Evolutionary conservation across 2,329 filamentous ascomycete species (phyloP), one percentile per base, ranked within the genome.

Genomic region (Simplicillium sp.): DNA sequence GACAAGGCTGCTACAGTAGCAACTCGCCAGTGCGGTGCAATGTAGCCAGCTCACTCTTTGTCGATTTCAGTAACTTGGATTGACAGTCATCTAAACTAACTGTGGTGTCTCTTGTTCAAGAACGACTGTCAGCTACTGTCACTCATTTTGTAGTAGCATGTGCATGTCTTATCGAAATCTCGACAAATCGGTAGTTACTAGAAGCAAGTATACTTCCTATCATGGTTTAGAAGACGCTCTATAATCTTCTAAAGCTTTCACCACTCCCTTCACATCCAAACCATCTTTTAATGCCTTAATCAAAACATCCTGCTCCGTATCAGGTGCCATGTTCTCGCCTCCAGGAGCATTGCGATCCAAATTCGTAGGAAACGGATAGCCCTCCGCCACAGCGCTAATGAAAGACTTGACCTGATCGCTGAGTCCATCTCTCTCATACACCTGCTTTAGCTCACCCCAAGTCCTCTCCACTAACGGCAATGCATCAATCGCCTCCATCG

Each of bases 291-390:
- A 49, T 0, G 58, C 70, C 39, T 56, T 59, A 3, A 63, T 36
- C 25, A 80, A 44, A 11, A 77, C 34, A 40, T 74, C 67, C 50
- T 77, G 70, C 57, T 80, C 75, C 45, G 70, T 77, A 50, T 70
- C 67, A 3, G 76, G 76, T 9, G 75, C 74, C 76, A 80, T 78
- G 0, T 70, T 75, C 34, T 68, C 68, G 1, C 67, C 67, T 25
- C 65, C 68, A 0, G 77, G 77, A 2, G 74, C 68, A 37, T 75
- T 65, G 3, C 58, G 64, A 50, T 81, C 76, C 37, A 81, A 47
- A 53, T 81, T 80, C 6, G 75, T 80, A 0, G 76, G 76, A 45
- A 81, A 81, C 2, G 75, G 70, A 53, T 80, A 80, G 0, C 74
- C 77, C 29, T 79, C 71, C 0, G 61, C 73, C 5, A 80, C 57